These are phyloP conservation scores for Citrus mangshanensis DNA, from an alignment of 345 rosid genomes.

Conservation along the genomic window DNA sequence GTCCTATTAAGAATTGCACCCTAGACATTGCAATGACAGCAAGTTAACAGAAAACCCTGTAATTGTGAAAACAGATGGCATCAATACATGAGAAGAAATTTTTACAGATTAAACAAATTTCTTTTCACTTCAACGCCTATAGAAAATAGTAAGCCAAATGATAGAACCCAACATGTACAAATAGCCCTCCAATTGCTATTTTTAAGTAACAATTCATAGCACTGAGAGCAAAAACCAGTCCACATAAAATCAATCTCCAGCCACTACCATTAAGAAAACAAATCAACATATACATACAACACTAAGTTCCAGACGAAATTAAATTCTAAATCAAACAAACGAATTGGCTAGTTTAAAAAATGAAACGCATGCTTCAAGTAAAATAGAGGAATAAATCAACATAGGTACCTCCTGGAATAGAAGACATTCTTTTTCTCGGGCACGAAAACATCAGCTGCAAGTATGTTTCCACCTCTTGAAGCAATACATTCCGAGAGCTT, in stretches of 20 bases:
- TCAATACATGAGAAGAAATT: neutral
- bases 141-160: neutral
- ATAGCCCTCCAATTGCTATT: neutral
- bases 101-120: neutral
- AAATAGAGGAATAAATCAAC: neutral
- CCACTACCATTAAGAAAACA: neutral
- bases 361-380: neutral
- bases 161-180: neutral
- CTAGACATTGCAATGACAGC: neutral
- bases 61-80: neutral
- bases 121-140: neutral
- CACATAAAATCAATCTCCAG: neutral
- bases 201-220: neutral
- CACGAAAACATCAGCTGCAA: slow-evolving; percentile 84
- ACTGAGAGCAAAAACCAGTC: neutral
- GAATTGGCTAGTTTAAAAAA: neutral
- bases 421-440: slow-evolving; percentile 74
- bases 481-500: slow-evolving; percentile 91
- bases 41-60: neutral
- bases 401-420: slow-evolving; percentile 78
- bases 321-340: neutral
- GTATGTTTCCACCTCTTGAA: slow-evolving; percentile 90
- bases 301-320: neutral
- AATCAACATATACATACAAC: neutral
- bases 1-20: neutral